phyloP scores from a whole-genome alignment of 805 yeast species.

The Sungouiella thailandica region DNA sequence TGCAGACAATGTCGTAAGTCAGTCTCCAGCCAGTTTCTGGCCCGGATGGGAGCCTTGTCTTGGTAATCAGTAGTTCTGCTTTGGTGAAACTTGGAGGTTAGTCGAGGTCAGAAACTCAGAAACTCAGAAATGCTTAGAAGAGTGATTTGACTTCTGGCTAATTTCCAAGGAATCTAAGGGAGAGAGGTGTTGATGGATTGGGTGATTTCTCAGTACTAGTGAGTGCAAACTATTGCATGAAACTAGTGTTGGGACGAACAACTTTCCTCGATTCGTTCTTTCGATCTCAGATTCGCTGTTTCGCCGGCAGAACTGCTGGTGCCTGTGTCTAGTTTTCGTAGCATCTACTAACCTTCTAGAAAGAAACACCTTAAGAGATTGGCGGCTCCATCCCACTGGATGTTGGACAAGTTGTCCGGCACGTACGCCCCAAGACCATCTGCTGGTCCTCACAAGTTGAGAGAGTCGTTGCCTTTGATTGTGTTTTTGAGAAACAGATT shows the following conservation, averaged over 20 bases:
- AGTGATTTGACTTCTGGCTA: too few relatives aligned
- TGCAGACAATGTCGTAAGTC: constrained; percentile 11
- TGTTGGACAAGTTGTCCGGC: constrained; percentile 99
- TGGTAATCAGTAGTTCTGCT: constrained; percentile 27
- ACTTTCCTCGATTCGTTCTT: too few relatives aligned
- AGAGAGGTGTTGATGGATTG: constrained; percentile 1
- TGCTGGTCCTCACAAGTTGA: constrained; percentile 98
- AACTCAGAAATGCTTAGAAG: too few relatives aligned
- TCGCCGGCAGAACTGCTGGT: too few relatives aligned
- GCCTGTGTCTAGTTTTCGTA: neutral
- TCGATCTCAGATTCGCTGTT: too few relatives aligned
- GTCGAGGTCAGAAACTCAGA: neutral
- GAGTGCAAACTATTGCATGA: too few relatives aligned
- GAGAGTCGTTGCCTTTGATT: constrained; percentile 96
- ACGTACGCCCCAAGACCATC: constrained; percentile 99
- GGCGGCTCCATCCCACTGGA: constrained; percentile 99
- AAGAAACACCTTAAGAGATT: constrained; percentile 99
- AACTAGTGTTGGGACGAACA: too few relatives aligned
- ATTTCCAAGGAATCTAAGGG: too few relatives aligned
- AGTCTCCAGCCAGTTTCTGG: constrained; percentile 20
- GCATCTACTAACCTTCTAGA: constrained; percentile 43
- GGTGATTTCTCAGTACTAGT: too few relatives aligned
- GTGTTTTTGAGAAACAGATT: constrained; percentile 97
- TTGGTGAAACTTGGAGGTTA: neutral
- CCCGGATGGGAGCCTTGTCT: constrained; percentile 49